phyloP scores from a whole-genome alignment of 495 filamentous ascomycete genomes.

The Penicillium goetzii region DNA sequence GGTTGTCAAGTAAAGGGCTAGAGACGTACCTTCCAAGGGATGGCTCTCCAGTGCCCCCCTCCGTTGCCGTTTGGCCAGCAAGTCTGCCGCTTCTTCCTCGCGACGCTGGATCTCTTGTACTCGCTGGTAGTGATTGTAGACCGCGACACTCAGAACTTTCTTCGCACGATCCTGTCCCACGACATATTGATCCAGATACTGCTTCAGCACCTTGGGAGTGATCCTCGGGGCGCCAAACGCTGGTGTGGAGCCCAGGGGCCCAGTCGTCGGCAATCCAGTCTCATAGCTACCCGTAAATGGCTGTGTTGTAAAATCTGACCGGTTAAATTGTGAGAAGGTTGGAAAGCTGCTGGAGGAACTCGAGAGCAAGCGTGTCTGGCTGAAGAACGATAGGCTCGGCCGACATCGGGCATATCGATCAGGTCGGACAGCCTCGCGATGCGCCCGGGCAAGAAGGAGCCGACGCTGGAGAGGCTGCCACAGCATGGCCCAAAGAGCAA shows the following conservation, averaged over 20 bases:
- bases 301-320: constrained; percentile 66
- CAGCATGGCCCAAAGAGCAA: constrained; percentile 25
- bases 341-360: constrained; percentile 41
- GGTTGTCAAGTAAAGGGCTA: background rate
- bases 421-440: constrained; percentile 21
- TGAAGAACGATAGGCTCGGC: constrained; percentile 11
- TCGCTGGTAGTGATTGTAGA: constrained; percentile 97
- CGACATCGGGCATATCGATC: constrained; percentile 24
- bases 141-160: constrained; percentile 86
- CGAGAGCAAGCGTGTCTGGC: constrained; percentile 28
- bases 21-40: constrained; percentile 58
- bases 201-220: constrained; percentile 82
- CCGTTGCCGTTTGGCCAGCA: constrained; percentile 53
- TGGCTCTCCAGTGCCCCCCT: constrained; percentile 52
- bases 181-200: constrained; percentile 92
- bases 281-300: constrained; percentile 80
- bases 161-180: constrained; percentile 97
- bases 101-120: constrained; percentile 75
- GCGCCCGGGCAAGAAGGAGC: constrained; percentile 20
- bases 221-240: constrained; percentile 69
- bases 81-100: constrained; percentile 76
- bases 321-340: constrained; percentile 57
- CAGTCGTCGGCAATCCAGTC: constrained; percentile 61
- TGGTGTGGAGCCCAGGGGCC: constrained; percentile 60
- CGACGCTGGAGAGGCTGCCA: constrained; percentile 29